Percentiles rank a stretch among this genome's conserved stretches.
Evolutionary conservation across 1,139 yeast species (phyloP).

Genomic region (Meyerozyma smithsonii): DNA sequence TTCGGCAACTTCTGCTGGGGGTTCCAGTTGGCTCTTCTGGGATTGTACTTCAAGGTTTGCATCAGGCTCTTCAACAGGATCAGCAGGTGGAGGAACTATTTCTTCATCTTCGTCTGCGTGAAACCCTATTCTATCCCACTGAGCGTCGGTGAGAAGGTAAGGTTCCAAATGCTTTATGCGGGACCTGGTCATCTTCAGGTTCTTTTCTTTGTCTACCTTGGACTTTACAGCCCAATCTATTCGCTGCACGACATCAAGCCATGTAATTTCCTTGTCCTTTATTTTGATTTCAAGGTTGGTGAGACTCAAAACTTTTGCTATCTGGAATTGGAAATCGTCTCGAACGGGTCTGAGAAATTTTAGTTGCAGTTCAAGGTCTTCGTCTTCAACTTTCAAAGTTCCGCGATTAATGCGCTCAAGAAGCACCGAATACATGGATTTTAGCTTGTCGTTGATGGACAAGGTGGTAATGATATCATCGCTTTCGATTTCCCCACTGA

Average conservation of each 20-base stretch:
- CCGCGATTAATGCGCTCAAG: background rate
- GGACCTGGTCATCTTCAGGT: conserved; percentile 30
- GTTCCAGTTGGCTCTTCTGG: background rate
- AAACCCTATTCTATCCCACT: conserved; percentile 40
- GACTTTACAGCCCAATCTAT: conserved; percentile 26
- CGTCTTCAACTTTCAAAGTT: conserved; percentile 12
- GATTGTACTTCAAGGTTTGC: conserved; percentile 1
- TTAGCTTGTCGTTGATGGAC: background rate
- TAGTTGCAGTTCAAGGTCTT: background rate
- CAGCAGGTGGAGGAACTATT: conserved; percentile 6
- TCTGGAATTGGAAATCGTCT: conserved; percentile 24
- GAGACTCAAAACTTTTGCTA: conserved; percentile 10
- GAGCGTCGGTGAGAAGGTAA: conserved; percentile 43
- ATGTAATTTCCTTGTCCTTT: conserved; percentile 11
- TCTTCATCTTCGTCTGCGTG: conserved; percentile 9
- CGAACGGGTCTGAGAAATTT: conserved; percentile 26
- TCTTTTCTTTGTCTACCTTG: conserved; percentile 25
- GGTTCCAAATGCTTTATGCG: conserved; percentile 42
- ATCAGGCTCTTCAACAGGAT: conserved; percentile 6
- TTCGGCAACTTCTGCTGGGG: conserved; percentile 7
- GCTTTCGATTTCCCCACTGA: conserved; percentile 43
- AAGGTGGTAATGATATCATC: conserved; percentile 28
- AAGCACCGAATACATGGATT: background rate
- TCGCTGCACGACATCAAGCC: conserved; percentile 24
- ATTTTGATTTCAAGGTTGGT: conserved; percentile 8